phyloP scores from a whole-genome alignment of 495 filamentous ascomycete genomes.

The Lophiotrema nucula region DNA sequence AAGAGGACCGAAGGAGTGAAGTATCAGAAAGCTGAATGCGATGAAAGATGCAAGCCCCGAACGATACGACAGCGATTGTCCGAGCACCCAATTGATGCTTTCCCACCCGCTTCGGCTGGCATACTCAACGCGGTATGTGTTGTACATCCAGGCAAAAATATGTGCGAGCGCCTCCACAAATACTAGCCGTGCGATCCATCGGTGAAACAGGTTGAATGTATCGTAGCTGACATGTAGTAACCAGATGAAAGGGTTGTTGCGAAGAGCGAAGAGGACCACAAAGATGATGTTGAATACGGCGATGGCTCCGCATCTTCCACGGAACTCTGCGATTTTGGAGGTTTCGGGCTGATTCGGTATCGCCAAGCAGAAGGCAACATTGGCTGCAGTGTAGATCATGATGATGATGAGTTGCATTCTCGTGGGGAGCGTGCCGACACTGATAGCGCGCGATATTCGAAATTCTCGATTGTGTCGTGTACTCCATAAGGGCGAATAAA shows the following conservation, averaged over 20 bases:
- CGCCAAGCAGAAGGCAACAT: constrained; percentile 11
- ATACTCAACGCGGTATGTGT: constrained; percentile 1
- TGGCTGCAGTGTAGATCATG: not conserved
- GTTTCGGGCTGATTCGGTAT: not conserved
- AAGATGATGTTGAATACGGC: constrained; percentile 40
- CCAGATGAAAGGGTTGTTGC: constrained; percentile 60
- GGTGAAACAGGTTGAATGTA: constrained; percentile 76
- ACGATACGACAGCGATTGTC: constrained; percentile 11
- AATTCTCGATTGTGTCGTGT: constrained; percentile 22
- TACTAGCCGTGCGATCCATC: constrained; percentile 76
- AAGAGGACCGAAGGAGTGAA: constrained; percentile 73
- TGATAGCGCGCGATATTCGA: constrained; percentile 9
- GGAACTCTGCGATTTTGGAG: constrained; percentile 3
- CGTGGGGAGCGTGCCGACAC: constrained; percentile 19
- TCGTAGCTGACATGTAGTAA: constrained; percentile 69
- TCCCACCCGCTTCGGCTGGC: not conserved
- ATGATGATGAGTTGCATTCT: constrained; percentile 16
- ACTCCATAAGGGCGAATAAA: constrained; percentile 19
- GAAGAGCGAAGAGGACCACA: constrained; percentile 57
- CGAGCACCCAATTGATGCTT: constrained; percentile 2
- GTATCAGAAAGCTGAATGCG: constrained; percentile 60
- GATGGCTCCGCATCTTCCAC: constrained; percentile 11
- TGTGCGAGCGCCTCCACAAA: constrained; percentile 58
- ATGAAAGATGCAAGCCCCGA: constrained; percentile 53
- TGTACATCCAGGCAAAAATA: constrained; percentile 43